Evolutionary conservation across 2,329 filamentous ascomycete species (phyloP).

Genomic region (Ceratocystis smalleyi): DNA sequence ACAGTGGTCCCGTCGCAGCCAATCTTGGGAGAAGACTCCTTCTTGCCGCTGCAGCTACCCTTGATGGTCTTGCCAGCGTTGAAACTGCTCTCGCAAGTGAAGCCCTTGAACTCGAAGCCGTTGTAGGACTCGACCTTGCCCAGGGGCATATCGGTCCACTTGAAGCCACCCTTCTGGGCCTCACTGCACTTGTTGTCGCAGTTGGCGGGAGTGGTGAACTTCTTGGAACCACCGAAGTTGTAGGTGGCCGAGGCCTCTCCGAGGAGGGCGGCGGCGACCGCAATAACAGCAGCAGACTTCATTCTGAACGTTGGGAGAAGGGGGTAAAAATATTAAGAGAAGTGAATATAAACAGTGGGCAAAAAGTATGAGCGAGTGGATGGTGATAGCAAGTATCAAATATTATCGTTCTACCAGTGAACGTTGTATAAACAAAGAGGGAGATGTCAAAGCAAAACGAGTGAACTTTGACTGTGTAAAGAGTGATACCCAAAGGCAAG

Average conservation of each 20-base stretch:
- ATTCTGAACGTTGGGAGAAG: conserved; percentile 24
- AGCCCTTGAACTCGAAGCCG: conserved; percentile 60
- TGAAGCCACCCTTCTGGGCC: conserved; percentile 54
- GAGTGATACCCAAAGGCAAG: conserved; percentile 10
- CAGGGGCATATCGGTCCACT: conserved; percentile 48
- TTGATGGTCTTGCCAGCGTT: conserved; percentile 47
- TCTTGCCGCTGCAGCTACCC: conserved; percentile 35
- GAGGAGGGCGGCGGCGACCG: conserved; percentile 35
- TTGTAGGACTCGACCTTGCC: conserved; percentile 52
- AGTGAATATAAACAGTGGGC: conserved; percentile 18
- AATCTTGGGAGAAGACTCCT: conserved; percentile 41
- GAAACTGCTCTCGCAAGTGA: conserved; percentile 39
- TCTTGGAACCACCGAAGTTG: conserved; percentile 22
- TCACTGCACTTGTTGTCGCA: conserved; percentile 61
- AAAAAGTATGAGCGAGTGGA: conserved; percentile 22
- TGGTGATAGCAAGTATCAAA: conserved; percentile 23
- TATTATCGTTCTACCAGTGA: conserved; percentile 19
- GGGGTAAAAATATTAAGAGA: conserved; percentile 18
- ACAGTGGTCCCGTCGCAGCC: conserved; percentile 31
- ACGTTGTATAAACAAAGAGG: conserved; percentile 17
- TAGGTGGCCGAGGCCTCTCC: conserved; percentile 36
- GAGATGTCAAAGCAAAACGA: conserved; percentile 17
- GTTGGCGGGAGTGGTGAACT: conserved; percentile 55
- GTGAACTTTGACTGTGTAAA: conserved; percentile 15
- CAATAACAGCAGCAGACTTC: conserved; percentile 36